Percentiles rank a stretch among this genome's conserved stretches.
phyloP scores from a whole-genome alignment of 2,329 filamentous ascomycete species.

The Ophiostoma sp. region DNA sequence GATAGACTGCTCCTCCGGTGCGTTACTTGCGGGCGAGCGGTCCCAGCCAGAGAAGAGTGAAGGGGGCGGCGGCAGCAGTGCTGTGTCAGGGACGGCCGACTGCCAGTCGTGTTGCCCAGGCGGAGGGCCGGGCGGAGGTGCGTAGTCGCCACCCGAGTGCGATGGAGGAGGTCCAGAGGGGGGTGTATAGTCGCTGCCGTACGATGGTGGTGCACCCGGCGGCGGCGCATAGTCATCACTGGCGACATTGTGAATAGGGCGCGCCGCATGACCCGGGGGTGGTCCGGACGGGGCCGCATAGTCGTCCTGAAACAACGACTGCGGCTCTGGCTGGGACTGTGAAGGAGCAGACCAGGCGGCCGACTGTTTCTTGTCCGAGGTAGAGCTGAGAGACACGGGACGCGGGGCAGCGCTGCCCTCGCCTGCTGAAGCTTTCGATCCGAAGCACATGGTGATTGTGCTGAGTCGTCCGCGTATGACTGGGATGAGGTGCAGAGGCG shows the following conservation, averaged over 20 bases:
- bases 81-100: slow-evolving; percentile 63
- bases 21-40: slow-evolving; percentile 63
- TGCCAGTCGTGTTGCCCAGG: slow-evolving; percentile 60
- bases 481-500: neutral
- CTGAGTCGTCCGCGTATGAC: neutral
- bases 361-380: neutral
- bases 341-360: neutral
- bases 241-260: neutral
- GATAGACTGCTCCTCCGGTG: slow-evolving; percentile 42
- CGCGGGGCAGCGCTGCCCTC: slow-evolving; percentile 7
- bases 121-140: neutral
- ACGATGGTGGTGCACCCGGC: slow-evolving; percentile 18
- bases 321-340: neutral
- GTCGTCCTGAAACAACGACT: neutral
- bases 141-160: neutral
- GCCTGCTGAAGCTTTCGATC: slow-evolving; percentile 21
- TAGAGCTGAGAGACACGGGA: slow-evolving; percentile 6
- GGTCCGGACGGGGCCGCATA: slow-evolving; percentile 4
- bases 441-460: slow-evolving; percentile 26
- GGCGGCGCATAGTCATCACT: slow-evolving; percentile 22
- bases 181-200: slow-evolving; percentile 24
- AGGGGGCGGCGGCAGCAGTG: slow-evolving; percentile 67
- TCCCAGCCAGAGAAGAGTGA: slow-evolving; percentile 59
- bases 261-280: neutral
- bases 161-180: slow-evolving; percentile 24